Conservation (phyloP, 2,329 filamentous ascomycete species). For the Apiospora marii region DNA sequence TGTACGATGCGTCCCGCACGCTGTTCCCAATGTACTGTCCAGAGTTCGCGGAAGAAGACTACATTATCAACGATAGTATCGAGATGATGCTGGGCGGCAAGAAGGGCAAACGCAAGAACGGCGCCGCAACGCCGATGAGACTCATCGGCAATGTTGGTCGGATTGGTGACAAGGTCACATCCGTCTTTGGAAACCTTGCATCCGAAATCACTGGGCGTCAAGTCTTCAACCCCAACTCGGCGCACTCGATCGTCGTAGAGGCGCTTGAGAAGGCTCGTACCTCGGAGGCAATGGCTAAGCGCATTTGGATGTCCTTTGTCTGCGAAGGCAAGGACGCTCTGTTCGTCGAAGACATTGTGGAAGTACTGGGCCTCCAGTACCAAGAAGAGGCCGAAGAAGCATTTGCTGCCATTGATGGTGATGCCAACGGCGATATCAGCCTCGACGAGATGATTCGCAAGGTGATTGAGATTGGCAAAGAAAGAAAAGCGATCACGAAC, state of each 20-base stretch:
- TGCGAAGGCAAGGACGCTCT: constrained; percentile 86
- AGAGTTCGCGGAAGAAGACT: constrained; percentile 92
- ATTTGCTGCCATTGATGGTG: constrained; percentile 81
- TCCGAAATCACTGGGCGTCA: constrained; percentile 95
- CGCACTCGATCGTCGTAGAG: constrained; percentile 88
- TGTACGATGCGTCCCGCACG: constrained; percentile 88
- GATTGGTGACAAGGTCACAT: constrained; percentile 91
- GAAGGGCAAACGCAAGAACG: constrained; percentile 54
- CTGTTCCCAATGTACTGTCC: constrained; percentile 92
- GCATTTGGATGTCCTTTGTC: constrained; percentile 98
- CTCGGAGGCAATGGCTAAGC: constrained; percentile 89
- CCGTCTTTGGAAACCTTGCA: constrained; percentile 90
- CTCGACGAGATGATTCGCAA: constrained; percentile 95
- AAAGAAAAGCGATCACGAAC: constrained; percentile 86
- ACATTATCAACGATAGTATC: constrained; percentile 86
- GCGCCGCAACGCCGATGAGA: constrained; percentile 78
- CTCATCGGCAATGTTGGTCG: constrained; percentile 80
- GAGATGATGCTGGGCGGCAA: constrained; percentile 71
- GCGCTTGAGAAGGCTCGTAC: constrained; percentile 85
- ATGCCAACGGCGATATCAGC: constrained; percentile 92
- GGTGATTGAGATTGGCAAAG: constrained; percentile 82
- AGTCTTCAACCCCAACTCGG: constrained; percentile 90
- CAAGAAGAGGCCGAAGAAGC: constrained; percentile 84
- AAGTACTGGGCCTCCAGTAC: constrained; percentile 82
- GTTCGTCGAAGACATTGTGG: constrained; percentile 80